Evolutionary conservation across 2,329 filamentous ascomycete genomes (phyloP).

Genomic region (Stachybotrys chartarum): DNA sequence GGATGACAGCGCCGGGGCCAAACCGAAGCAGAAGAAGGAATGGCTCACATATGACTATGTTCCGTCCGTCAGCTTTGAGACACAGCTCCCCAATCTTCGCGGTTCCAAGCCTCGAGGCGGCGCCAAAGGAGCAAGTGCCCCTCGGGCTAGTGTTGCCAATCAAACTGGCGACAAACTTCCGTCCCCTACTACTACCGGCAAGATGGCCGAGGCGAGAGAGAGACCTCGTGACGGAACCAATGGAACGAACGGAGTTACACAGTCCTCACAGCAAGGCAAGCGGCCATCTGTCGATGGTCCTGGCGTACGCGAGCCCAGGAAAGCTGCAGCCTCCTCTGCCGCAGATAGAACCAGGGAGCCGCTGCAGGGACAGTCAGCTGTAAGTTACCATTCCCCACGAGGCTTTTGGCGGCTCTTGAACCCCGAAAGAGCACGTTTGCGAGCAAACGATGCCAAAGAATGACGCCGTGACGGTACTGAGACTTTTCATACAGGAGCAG

Average conservation of each 20-base stretch:
- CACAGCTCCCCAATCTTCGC: slow-evolving; percentile 57
- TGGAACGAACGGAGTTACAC: slow-evolving; percentile 24
- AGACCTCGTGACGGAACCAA: slow-evolving; percentile 26
- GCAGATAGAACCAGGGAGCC: slow-evolving; percentile 35
- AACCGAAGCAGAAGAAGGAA: slow-evolving; percentile 64
- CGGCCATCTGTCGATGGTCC: slow-evolving; percentile 35
- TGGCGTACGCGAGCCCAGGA: slow-evolving; percentile 37
- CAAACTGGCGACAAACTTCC: slow-evolving; percentile 30
- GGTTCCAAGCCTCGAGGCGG: slow-evolving; percentile 44
- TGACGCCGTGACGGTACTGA: background rate
- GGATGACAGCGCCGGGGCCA: slow-evolving; percentile 36
- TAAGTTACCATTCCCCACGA: slow-evolving; percentile 23
- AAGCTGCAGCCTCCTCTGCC: slow-evolving; percentile 24
- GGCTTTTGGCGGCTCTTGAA: background rate
- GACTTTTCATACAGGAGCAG: slow-evolving; percentile 15
- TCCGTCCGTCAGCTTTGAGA: slow-evolving; percentile 80
- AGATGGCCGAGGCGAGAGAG: slow-evolving; percentile 25
- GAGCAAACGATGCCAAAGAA: background rate
- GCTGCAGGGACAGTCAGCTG: slow-evolving; percentile 21
- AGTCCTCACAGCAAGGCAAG: slow-evolving; percentile 33
- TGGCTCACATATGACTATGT: slow-evolving; percentile 82
- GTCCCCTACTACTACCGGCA: slow-evolving; percentile 18
- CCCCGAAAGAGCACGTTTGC: background rate
- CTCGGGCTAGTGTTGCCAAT: slow-evolving; percentile 27
- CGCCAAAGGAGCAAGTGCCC: slow-evolving; percentile 31